Base-by-base conservation (phyloP, 1,284 basidiomycete genomes). In the Gymnopus androsaceus region DNA sequence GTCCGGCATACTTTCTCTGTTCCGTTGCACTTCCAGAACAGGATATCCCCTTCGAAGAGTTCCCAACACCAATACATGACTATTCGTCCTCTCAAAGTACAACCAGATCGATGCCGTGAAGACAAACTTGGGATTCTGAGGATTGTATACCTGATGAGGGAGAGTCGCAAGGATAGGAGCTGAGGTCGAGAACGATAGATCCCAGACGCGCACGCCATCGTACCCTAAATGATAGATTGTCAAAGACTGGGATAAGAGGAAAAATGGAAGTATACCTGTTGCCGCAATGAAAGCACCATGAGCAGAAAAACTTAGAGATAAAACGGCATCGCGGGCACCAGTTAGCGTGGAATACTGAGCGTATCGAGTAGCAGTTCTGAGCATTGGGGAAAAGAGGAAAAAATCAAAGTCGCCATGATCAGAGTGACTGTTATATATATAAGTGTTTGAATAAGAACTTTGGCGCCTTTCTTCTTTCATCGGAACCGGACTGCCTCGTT, bases 201-300 rank as follows among this genome's bases (percentile, higher is more conserved):
- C 52, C 52, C 52, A 54, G 15, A 54, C 36, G n/a, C 9, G 36
- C 19, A 54, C 31, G 5, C 52, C 52, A 23, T 33, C 25, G 27
- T 54, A 54, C 2, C 52, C 52, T 54, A 15, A 15, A 30, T 25
- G 23, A 5, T 14, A 36, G 5, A 51, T 37, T n/a, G n/a, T 11
- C 19, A 33, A 17, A 14, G 12, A 34, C 15, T 23, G 11, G 17
- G n/a, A n/a, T 37, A 28, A 25, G 8, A 15, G 15, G 11, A 37
- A 27, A 19, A 37, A 3, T 28, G 14, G 17, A 37, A 54, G 12
- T 14, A 28, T 38, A 54, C 52, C 52, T 12, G 42, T 34, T 14
- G 52, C 52, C n/a, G 52, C 17, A 4, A 54, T 14, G 27, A 54
- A 54, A 11, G 31, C n/a, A n/a, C 30, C 52, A 8, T 54, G 33